Evolutionary conservation across 78 protist genomes (phyloP).

Genomic region (Protostelium mycophagum): DNA sequence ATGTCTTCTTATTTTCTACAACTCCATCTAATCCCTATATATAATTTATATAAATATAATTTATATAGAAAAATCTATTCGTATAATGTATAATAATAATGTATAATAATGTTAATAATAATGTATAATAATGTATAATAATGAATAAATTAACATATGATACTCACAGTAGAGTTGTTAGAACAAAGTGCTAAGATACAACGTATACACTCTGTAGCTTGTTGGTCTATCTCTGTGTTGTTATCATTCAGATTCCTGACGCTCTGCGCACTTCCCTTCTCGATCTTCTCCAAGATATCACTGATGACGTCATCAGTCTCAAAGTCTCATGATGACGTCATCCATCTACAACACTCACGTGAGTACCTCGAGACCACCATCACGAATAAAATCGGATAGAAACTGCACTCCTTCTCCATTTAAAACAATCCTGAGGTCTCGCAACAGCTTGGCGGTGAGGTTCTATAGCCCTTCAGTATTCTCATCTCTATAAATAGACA

Average conservation of each 20-base stretch:
- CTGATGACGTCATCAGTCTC: not conserved
- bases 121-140: no score
- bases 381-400: not conserved
- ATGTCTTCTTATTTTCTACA: not conserved
- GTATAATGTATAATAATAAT: no score
- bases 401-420: not conserved
- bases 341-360: not conserved
- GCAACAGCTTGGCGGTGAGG: not conserved
- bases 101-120: no score
- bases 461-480: no score
- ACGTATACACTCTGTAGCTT: not conserved
- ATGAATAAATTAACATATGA: not conserved
- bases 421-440: not conserved
- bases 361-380: not conserved
- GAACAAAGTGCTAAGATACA: not conserved
- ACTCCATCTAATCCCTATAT: not conserved
- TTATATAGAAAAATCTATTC: no score
- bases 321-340: no score
- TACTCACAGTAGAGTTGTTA: not conserved
- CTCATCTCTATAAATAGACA: no score
- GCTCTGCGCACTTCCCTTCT: not conserved
- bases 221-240: not conserved
- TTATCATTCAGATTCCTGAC: not conserved
- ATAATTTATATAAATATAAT: no score
- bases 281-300: not conserved